Percentiles rank a stretch among this genome's conserved stretches.
Conservation (phyloP, 2,329 filamentous ascomycete species). For the Penicillium psychrosexuale region DNA sequence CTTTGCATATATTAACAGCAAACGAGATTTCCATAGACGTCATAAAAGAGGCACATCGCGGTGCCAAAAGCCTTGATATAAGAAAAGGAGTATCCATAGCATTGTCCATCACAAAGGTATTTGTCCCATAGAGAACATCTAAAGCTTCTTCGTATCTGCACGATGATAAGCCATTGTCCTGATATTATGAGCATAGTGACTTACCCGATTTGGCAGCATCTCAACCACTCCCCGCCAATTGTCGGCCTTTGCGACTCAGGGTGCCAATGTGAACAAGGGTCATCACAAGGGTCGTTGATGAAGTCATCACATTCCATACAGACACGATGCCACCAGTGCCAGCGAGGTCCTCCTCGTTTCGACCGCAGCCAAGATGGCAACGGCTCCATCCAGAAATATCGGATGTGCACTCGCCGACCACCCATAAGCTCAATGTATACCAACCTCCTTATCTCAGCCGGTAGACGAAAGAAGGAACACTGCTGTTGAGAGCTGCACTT, state of each 20-base stretch:
- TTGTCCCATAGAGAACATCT: background rate
- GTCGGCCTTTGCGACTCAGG: background rate
- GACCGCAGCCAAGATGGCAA: background rate
- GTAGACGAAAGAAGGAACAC: background rate
- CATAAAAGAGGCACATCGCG: background rate
- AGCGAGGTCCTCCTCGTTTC: background rate
- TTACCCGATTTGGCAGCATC: conserved; percentile 7
- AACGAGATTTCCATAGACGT: background rate
- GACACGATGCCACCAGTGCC: background rate
- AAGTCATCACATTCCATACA: background rate
- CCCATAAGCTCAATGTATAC: background rate
- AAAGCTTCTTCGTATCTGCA: background rate
- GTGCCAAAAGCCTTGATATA: background rate
- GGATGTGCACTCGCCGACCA: background rate
- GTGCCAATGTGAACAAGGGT: background rate
- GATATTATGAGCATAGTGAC: background rate
- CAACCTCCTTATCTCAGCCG: background rate
- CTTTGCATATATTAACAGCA: background rate
- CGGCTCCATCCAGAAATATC: background rate
- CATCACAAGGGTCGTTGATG: background rate
- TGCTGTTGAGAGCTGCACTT: background rate
- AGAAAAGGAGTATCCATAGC: background rate
- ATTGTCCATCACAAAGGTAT: background rate
- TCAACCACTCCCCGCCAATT: conserved; percentile 54
- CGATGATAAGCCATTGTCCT: background rate